These are phyloP conservation scores for Tulasnella sp. DNA, from an alignment of 768 basidiomycete species.

Conservation along the genomic window DNA sequence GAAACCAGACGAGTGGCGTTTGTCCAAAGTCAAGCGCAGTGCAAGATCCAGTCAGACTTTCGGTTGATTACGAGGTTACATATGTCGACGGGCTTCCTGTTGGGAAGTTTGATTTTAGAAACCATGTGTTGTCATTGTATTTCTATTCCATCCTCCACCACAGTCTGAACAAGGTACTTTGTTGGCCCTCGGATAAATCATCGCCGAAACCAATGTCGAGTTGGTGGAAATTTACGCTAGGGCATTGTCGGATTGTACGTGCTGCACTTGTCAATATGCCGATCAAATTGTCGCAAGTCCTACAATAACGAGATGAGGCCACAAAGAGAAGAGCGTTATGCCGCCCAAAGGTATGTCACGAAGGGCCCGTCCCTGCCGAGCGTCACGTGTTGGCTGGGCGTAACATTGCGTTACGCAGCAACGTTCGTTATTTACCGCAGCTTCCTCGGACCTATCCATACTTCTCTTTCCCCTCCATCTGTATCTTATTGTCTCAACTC, in stretches of 20 bases:
- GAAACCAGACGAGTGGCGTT: slow-evolving; percentile 87
- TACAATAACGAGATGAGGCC: too few species aligned
- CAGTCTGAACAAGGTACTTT: too few species aligned
- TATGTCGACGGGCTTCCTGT: not conserved
- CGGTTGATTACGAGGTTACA: slow-evolving; percentile 35
- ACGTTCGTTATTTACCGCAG: not conserved
- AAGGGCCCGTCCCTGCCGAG: not conserved
- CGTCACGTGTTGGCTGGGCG: not conserved
- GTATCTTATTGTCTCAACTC: not conserved
- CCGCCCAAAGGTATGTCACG: too few species aligned
- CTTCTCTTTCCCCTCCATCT: not conserved
- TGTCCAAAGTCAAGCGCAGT: slow-evolving; percentile 85
- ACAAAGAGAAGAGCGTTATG: too few species aligned
- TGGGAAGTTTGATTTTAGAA: not conserved
- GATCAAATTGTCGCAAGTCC: too few species aligned
- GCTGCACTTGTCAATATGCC: too few species aligned
- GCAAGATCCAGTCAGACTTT: slow-evolving; percentile 91
- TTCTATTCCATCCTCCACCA: too few species aligned
- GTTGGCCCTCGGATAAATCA: too few species aligned
- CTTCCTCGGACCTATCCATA: not conserved
- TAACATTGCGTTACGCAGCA: not conserved
- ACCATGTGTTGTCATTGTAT: not conserved
- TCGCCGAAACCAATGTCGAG: too few species aligned
- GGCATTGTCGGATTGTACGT: too few species aligned
- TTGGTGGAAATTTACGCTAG: too few species aligned